Evolutionary conservation across 2,329 filamentous ascomycete species (phyloP).

Genomic region (Curvularia sp.): DNA sequence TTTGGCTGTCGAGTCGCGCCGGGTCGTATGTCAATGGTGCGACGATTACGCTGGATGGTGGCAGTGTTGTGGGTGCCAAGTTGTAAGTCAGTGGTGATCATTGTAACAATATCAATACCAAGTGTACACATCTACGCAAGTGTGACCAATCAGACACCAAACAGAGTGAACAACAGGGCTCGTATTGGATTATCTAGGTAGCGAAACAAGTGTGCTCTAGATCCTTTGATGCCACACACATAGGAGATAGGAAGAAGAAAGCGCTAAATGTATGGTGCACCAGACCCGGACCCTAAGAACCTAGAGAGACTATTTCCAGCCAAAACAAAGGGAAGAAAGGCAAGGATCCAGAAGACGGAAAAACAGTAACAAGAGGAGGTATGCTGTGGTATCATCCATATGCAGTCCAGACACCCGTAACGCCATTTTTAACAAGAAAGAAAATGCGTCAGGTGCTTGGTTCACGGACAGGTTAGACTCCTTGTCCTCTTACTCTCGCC

Average conservation of each 20-base stretch:
- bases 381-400: slow-evolving; percentile 25
- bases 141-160: background rate
- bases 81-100: slow-evolving; percentile 29
- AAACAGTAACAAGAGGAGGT: slow-evolving; percentile 4
- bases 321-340: background rate
- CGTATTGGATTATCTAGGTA: background rate
- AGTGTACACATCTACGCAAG: background rate
- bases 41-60: slow-evolving; percentile 53
- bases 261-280: background rate
- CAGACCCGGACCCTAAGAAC: background rate
- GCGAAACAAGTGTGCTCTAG: background rate
- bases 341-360: background rate
- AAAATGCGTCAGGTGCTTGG: background rate
- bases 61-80: slow-evolving; percentile 48
- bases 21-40: slow-evolving; percentile 59
- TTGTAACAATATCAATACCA: background rate
- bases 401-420: slow-evolving; percentile 15
- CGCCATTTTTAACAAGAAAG: background rate
- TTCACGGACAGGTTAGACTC: slow-evolving; percentile 41
- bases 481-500: slow-evolving; percentile 30
- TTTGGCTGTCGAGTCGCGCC: slow-evolving; percentile 72
- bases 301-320: background rate
- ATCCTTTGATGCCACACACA: background rate
- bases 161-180: background rate
- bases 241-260: background rate